Conservation (phyloP, 1,284 basidiomycete species). For the Puccinia hordei region DNA sequence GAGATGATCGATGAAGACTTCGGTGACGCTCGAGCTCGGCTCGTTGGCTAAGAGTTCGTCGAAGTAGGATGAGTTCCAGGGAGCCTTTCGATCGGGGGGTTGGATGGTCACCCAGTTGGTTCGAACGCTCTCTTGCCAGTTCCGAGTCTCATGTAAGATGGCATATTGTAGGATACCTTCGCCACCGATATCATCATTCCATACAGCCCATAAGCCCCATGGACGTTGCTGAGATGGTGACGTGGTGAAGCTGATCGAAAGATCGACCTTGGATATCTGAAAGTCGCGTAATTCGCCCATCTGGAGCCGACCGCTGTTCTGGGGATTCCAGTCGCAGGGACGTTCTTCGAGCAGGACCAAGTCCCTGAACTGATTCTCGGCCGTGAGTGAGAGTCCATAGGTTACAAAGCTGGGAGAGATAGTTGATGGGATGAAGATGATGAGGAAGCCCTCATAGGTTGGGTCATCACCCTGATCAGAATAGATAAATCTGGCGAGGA, state of each 20-base stretch:
- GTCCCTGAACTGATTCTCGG: constrained; percentile 37
- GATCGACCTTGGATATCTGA: constrained; percentile 43
- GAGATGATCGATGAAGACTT: constrained; percentile 77
- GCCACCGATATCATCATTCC: constrained; percentile 59
- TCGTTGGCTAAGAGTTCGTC: constrained; percentile 77
- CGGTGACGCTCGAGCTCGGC: constrained; percentile 61
- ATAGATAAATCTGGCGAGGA: constrained; percentile 34
- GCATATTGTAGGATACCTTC: constrained; percentile 53
- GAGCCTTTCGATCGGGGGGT: constrained; percentile 68
- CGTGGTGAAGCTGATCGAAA: neutral
- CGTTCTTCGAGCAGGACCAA: constrained; percentile 44
- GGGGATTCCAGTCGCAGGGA: constrained; percentile 14
- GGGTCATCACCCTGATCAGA: constrained; percentile 50
- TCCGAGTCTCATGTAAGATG: constrained; percentile 44
- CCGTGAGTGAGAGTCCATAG: constrained; percentile 41
- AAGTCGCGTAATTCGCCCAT: constrained; percentile 44
- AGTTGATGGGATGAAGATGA: constrained; percentile 40
- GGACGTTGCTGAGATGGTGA: constrained; percentile 52
- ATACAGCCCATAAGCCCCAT: constrained; percentile 61
- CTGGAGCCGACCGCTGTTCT: constrained; percentile 10
- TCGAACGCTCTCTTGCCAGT: constrained; percentile 43
- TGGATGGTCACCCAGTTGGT: constrained; percentile 54
- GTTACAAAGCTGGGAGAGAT: constrained; percentile 43
- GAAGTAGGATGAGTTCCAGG: constrained; percentile 68
- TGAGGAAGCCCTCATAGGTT: constrained; percentile 44